Percentiles rank a stretch among this genome's conserved stretches.
Evolutionary conservation across 2,329 filamentous ascomycete species (phyloP).

Genomic region (Fusarium praegraminearum): DNA sequence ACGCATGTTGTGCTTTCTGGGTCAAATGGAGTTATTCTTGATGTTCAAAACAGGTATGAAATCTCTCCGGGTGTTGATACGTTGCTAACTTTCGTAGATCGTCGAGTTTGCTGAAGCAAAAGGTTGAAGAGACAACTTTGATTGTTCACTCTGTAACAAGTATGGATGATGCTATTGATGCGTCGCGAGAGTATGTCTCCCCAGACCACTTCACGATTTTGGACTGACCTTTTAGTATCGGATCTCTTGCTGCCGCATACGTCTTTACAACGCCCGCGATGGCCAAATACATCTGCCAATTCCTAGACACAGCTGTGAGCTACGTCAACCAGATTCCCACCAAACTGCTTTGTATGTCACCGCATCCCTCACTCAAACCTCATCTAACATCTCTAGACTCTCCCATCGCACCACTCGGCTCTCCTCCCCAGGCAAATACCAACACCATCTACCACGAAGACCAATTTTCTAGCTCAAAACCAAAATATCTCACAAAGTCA

Average conservation of each 20-base stretch:
- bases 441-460: conserved; percentile 9
- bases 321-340: conserved; percentile 26
- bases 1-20: conserved; percentile 28
- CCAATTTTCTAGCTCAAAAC: conserved; percentile 21
- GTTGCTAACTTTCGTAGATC: neutral
- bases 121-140: conserved; percentile 21
- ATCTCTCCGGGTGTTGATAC: too few relatives aligned
- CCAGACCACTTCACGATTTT: too few relatives aligned
- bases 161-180: conserved; percentile 36
- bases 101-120: conserved; percentile 11
- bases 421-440: neutral
- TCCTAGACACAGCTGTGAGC: conserved; percentile 19
- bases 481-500: conserved; percentile 21
- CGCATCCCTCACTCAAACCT: rapidly evolving
- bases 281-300: conserved; percentile 34
- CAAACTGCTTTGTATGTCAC: conserved; percentile 17
- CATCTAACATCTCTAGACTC: neutral
- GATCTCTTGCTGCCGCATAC: conserved; percentile 18
- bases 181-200: conserved; percentile 5
- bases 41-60: conserved; percentile 22
- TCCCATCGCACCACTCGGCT: conserved; percentile 2
- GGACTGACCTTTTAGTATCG: conserved; percentile 7
- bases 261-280: conserved; percentile 25
- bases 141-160: conserved; percentile 32
- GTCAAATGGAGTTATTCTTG: conserved; percentile 16